Evolutionary conservation across 2,329 filamentous ascomycete species (phyloP), one percentile per base, ranked within the genome.

Genomic region (Saccharata proteae): DNA sequence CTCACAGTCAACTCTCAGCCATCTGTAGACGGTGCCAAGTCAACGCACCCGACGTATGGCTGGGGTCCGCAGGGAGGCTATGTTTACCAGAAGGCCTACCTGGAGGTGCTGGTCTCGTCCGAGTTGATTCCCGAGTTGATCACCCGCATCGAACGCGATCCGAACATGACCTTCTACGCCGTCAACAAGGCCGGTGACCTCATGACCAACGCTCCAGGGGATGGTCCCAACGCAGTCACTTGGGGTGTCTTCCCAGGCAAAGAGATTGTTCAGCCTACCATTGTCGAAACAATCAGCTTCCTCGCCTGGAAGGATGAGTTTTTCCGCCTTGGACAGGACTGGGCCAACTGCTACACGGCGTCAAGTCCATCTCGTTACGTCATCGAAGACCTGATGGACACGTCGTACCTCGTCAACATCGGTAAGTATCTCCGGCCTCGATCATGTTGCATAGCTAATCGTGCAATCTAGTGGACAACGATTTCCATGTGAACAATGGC

Each of bases 261-360:
- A 56, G 90, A 98, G 58, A 94, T 98, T 51, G 86, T 98, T n/a
- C 90, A 98, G 57, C 90, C 90, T 10, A 98, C 90, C n/a, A 94
- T 98, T 47, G 90, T 98, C 31, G 90, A 98, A 62, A 92, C 83
- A 12, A 79, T 98, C 54, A 93, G 83, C 54, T 98, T 98, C 70
- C 65, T 98, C 32, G 90, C 90, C 3, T 98, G 90, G 90, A 93
- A 93, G 60, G 90, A 98, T 45, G 90, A 98, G 59, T 92, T 93
- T 11, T 98, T 85, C 65, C 75, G 82, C 38, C 70, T 98, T 7
- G 90, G 90, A 33, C 71, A 80, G 36, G 86, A 98, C 51, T 98
- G 90, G 90, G 82, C 83, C 14, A 82, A 83, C 48, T 98, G 90
- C 54, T 84, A 93, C 51, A 74, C 85, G 21, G 67, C 77, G 38